Evolutionary conservation across 768 basidiomycete genomes (phyloP).

Genomic region (Boletus fagicola): DNA sequence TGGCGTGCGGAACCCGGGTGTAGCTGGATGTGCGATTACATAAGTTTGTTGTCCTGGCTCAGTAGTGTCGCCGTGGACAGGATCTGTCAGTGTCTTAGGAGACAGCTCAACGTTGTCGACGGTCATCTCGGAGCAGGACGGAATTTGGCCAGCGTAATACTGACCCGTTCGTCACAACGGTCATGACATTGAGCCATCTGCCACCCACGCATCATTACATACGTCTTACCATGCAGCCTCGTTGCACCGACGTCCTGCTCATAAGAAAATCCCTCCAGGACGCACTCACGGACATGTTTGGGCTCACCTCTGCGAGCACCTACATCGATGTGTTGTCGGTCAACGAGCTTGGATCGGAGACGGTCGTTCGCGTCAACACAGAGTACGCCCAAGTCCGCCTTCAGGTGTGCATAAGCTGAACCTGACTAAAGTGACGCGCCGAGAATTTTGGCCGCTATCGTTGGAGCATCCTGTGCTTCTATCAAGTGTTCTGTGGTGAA

Average conservation of each 20-base stretch:
- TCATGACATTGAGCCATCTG: slow-evolving; percentile 21
- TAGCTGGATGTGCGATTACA: slow-evolving; percentile 19
- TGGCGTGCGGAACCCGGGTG: slow-evolving; percentile 14
- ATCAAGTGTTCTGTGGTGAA: slow-evolving; percentile 24
- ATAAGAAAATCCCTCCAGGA: slow-evolving; percentile 58
- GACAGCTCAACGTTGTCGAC: not conserved
- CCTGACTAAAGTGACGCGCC: slow-evolving; percentile 21
- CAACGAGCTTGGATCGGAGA: slow-evolving; percentile 22
- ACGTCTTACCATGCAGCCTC: slow-evolving; percentile 22
- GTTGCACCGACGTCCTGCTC: slow-evolving; percentile 40
- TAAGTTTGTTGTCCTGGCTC: slow-evolving; percentile 5
- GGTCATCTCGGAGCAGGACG: not conserved
- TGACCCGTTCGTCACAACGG: not conserved
- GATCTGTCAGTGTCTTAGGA: not conserved
- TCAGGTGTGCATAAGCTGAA: not conserved
- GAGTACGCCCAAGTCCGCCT: slow-evolving; percentile 12
- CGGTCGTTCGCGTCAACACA: slow-evolving; percentile 23
- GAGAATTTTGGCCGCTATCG: slow-evolving; percentile 27
- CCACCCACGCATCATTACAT: slow-evolving; percentile 26
- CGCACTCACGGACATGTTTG: slow-evolving; percentile 53
- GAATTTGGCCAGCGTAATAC: not conserved
- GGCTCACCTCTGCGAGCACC: slow-evolving; percentile 47
- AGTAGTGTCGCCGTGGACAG: not conserved
- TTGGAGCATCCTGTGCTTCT: slow-evolving; percentile 23
- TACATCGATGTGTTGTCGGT: slow-evolving; percentile 63